Base-by-base conservation (phyloP, 257 asterid genomes). In the Penstemon barbatus region DNA sequence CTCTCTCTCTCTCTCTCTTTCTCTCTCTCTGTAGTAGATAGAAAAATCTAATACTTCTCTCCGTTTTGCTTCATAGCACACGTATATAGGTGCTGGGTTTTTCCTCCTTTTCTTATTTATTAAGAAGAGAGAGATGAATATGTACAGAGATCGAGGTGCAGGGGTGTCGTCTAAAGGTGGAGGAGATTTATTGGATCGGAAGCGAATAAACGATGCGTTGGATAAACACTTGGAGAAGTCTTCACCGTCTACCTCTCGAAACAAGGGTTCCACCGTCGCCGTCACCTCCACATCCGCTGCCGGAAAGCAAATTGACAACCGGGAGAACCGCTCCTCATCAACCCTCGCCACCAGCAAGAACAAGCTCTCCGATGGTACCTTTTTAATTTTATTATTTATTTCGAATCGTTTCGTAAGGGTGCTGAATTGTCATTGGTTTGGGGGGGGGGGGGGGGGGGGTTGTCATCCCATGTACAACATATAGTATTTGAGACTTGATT, bases 161-260 rank as follows among this genome's bases (percentile, higher is more conserved):
- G 88, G 83, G 43, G 87, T 79, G 58, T 76, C 92, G 36, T 85
- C 96, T 49, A 92, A 87, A 81, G 92, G 79, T 18, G 91, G 96
- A 12, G 85, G 88, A 8, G 98, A 88, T 49, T 62, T 86, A 72
- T 79, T 92, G 83, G 97, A 93, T 88, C 97, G 99, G 91, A 93
- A 93, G 79, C 83, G 97, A 68, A 89, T 93, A 66, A 93, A 90
- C 82, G 99, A 93, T 71, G 92, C 86, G 54, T 80, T 93, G 84
- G 97, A 90, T 84, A 90, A 88, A 70, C 95, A 93, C 65, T 77
- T 93, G 83, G 96, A 93, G 87, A 93, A 87, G 82, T 89, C 95
- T 3, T 84, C 97, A 8, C 89, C 94, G 4, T 92, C 98, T 13
- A 84, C 96, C 19, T 87, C 97, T 39, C 84, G 92, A 61, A 88